A percentile compares a stretch with the other conserved stretches of the same genome.
Evolutionary conservation across 2,329 filamentous ascomycete genomes (phyloP).

Genomic region (Penicillium freii): DNA sequence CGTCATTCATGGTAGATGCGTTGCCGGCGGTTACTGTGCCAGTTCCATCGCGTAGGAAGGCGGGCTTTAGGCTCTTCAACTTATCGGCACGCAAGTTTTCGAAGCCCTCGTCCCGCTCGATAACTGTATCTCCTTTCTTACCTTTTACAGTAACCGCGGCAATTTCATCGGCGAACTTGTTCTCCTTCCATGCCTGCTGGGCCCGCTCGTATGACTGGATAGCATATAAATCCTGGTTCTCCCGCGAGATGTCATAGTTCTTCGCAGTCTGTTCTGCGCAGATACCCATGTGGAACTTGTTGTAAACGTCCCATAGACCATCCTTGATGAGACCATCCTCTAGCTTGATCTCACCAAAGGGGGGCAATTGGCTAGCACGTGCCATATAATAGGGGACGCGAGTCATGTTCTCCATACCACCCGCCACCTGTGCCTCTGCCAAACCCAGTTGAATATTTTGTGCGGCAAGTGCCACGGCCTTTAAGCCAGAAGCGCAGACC

Average conservation of each 20-base stretch:
- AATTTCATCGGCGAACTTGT: slow-evolving; percentile 85
- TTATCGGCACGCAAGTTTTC: slow-evolving; percentile 84
- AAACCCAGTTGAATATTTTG: slow-evolving; percentile 93
- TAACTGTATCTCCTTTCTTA: slow-evolving; percentile 76
- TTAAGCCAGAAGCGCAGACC: slow-evolving; percentile 92
- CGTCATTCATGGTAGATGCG: slow-evolving; percentile 91
- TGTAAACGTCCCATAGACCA: slow-evolving; percentile 93
- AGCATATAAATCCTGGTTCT: slow-evolving; percentile 88
- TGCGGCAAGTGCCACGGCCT: slow-evolving; percentile 84
- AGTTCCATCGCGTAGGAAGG: slow-evolving; percentile 79
- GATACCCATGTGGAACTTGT: slow-evolving; percentile 96
- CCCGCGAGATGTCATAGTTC: slow-evolving; percentile 73
- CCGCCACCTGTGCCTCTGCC: slow-evolving; percentile 82
- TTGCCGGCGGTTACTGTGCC: slow-evolving; percentile 94
- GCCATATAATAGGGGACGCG: slow-evolving; percentile 87
- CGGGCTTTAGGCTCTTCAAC: slow-evolving; percentile 80
- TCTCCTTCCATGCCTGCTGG: slow-evolving; percentile 81
- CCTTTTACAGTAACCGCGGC: slow-evolving; percentile 80
- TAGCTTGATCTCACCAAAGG: slow-evolving; percentile 83
- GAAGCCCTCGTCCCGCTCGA: slow-evolving; percentile 85
- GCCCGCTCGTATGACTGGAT: slow-evolving; percentile 86
- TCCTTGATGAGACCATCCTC: slow-evolving; percentile 94
- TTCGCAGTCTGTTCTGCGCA: slow-evolving; percentile 95
- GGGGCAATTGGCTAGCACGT: slow-evolving; percentile 74
- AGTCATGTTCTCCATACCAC: slow-evolving; percentile 98